phyloP scores from a whole-genome alignment of 2,329 filamentous ascomycete genomes.

The Cercospora janseana region DNA sequence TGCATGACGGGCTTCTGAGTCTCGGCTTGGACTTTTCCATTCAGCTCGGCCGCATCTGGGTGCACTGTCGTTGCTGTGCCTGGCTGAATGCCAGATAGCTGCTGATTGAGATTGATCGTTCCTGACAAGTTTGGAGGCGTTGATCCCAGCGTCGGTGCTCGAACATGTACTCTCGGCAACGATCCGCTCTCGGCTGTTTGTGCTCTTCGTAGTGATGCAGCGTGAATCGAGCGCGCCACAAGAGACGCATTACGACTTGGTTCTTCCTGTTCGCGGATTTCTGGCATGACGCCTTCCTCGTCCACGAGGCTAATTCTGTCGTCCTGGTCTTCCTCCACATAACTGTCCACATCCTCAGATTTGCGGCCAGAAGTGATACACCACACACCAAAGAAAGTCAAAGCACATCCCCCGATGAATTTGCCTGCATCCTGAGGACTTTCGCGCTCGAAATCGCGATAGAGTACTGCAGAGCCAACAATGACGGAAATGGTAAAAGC shows the following conservation, averaged over 20 bases:
- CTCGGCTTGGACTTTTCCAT: conserved; percentile 18
- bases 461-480: conserved; percentile 85
- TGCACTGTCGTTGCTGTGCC: conserved; percentile 36
- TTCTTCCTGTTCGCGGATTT: conserved; percentile 30
- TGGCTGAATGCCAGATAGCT: conserved; percentile 19
- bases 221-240: conserved; percentile 16
- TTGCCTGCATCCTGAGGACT: conserved; percentile 71
- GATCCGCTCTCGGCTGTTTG: conserved; percentile 17
- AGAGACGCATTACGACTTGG: conserved; percentile 17
- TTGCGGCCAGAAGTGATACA: conserved; percentile 84
- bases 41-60: conserved; percentile 25
- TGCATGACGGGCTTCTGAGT: conserved; percentile 34
- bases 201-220: conserved; percentile 18
- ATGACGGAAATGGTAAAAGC: conserved; percentile 95
- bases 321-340: conserved; percentile 40
- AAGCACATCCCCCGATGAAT: conserved; percentile 82
- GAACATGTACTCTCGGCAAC: conserved; percentile 8
- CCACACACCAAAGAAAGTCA: conserved; percentile 97
- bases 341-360: conserved; percentile 54
- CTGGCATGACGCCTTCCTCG: conserved; percentile 37
- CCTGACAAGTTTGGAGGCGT: conserved; percentile 9
- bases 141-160: conserved; percentile 13
- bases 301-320: conserved; percentile 45
- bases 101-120: conserved; percentile 13
- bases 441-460: conserved; percentile 89